A percentile compares a stretch with the other conserved stretches of the same genome.
Conservation (phyloP, 805 yeast genomes). For the Pichia phayaonensis region DNA sequence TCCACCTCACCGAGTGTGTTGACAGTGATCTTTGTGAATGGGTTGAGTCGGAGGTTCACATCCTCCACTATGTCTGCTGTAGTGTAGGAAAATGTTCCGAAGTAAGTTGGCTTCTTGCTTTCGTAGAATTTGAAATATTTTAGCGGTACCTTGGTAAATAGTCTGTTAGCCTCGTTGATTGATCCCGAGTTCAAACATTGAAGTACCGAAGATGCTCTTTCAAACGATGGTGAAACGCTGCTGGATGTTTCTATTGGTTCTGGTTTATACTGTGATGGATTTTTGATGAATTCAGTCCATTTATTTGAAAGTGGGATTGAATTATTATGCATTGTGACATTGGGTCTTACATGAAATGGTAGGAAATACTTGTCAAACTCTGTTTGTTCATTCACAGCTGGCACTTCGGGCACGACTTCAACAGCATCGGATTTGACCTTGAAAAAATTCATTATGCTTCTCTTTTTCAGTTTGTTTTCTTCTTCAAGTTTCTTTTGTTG, state of each 20-base stretch:
- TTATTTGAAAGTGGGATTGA: background rate
- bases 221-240: background rate
- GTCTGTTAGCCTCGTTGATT: conserved; percentile 25
- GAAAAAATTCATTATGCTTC: conserved; percentile 29
- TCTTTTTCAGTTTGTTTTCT: conserved; percentile 23
- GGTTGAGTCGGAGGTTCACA: conserved; percentile 18
- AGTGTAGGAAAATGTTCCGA: conserved; percentile 27
- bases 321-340: conserved; percentile 13
- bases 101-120: conserved; percentile 31
- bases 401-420: too few relatives aligned
- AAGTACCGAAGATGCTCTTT: conserved; percentile 23
- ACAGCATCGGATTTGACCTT: conserved; percentile 14
- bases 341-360: conserved; percentile 24
- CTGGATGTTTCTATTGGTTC: background rate
- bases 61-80: conserved; percentile 21
- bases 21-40: conserved; percentile 11
- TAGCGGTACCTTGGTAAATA: conserved; percentile 29
- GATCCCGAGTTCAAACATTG: conserved; percentile 28
- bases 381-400: background rate
- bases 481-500: conserved; percentile 19
- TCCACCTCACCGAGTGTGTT: conserved; percentile 10
- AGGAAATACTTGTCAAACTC: conserved; percentile 23
- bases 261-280: background rate
- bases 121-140: conserved; percentile 33
- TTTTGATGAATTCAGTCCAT: conserved; percentile 8